phyloP scores from a whole-genome alignment of 139 green algal species.

The Ostreobium quekettii region DNA sequence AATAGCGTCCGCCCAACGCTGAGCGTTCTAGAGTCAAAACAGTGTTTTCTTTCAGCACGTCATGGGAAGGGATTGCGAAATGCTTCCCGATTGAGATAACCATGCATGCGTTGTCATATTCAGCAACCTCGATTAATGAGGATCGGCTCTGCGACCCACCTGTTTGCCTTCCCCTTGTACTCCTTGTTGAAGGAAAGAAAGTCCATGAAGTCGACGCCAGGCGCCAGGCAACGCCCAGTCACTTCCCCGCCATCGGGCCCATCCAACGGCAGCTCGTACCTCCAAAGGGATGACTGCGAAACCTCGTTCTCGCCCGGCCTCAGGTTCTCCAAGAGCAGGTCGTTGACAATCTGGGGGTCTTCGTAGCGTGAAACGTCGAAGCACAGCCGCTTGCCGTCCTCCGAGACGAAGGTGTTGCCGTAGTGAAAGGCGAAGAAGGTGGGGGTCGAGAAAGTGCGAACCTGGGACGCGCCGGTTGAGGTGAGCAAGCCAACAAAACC shows the following conservation, averaged over 20 bases:
- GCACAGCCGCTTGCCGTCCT: slow-evolving; percentile 31
- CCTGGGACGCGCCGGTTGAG: neutral
- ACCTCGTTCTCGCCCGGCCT: neutral
- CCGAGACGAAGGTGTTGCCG: slow-evolving; percentile 49
- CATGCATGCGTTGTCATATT: neutral
- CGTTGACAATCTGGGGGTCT: slow-evolving; percentile 41
- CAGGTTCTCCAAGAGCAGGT: slow-evolving; percentile 32
- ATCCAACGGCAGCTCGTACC: neutral
- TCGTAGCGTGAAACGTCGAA: slow-evolving; percentile 58
- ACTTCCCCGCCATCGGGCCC: neutral
- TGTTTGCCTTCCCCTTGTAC: slow-evolving; percentile 20
- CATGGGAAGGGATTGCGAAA: no score
- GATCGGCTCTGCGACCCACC: neutral
- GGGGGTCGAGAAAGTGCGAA: slow-evolving; percentile 30
- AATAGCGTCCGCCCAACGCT: no score
- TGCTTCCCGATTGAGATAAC: no score
- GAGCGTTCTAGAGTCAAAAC: no score
- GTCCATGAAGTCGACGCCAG: slow-evolving; percentile 28
- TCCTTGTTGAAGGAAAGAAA: slow-evolving; percentile 35
- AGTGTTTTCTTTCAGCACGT: no score
- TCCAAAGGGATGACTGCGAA: neutral
- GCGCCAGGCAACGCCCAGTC: neutral
- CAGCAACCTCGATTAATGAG: no score
- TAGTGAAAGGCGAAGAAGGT: slow-evolving; percentile 70
- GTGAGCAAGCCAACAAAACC: no score